Conservation (phyloP, 208 protist genomes). For the Wallacemonas sp. region DNA sequence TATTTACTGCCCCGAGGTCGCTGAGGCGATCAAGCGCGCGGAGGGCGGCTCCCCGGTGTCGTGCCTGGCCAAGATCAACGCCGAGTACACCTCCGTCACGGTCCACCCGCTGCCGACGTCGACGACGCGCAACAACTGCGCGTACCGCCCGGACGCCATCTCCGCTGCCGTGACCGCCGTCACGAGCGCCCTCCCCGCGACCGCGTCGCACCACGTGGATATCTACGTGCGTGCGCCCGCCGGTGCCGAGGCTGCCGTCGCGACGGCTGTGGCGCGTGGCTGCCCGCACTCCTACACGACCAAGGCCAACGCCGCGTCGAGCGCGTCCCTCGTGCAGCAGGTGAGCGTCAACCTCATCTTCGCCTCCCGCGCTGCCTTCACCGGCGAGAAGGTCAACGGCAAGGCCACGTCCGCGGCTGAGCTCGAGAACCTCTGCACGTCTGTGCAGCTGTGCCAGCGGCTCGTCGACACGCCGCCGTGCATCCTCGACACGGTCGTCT, state of each 20-base stretch:
- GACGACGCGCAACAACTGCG: constrained; percentile 69
- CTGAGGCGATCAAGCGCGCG: constrained; percentile 46
- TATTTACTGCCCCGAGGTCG: constrained; percentile 58
- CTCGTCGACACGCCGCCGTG: constrained; percentile 82
- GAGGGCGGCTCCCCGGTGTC: constrained; percentile 12
- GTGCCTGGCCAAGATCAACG: constrained; percentile 19
- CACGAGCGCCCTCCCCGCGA: constrained; percentile 7
- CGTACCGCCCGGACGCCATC: constrained; percentile 64
- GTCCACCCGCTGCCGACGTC: constrained; percentile 47
- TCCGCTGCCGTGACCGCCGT: constrained; percentile 32
- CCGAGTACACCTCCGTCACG: constrained; percentile 36
- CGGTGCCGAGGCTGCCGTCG: constrained; percentile 37
- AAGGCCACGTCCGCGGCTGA: constrained; percentile 27
- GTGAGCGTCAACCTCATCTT: constrained; percentile 49
- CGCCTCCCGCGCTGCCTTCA: constrained; percentile 37
- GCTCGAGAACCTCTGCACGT: constrained; percentile 53
- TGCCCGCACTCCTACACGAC: constrained; percentile 50
- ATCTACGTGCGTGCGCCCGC: constrained; percentile 49
- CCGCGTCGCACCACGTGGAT: constrained; percentile 39
- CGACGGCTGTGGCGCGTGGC: constrained; percentile 53
- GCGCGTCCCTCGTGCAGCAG: constrained; percentile 28
- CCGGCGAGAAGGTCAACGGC: constrained; percentile 32
- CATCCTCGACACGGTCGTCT: constrained; percentile 73
- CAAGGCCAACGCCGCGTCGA: constrained; percentile 33
- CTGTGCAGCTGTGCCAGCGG: constrained; percentile 79